Conservation (phyloP, 129 eudicot genomes). For the Rutidosis leptorrhynchoides region DNA sequence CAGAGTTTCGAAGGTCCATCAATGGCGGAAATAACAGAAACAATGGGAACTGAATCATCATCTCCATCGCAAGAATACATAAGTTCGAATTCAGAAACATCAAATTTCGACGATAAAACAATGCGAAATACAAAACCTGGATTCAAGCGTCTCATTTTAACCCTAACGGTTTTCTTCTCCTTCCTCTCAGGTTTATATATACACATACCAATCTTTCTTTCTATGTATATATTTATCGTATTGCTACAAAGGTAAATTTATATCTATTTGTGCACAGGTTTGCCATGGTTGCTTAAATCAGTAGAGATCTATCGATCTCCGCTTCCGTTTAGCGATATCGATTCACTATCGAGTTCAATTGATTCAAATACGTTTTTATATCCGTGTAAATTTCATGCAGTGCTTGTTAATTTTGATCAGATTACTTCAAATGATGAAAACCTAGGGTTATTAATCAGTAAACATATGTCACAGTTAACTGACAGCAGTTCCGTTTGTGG, state of each 20-base stretch:
- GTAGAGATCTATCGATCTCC: slow-evolving; percentile 88
- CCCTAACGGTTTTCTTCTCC: slow-evolving; percentile 68
- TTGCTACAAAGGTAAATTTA: neutral
- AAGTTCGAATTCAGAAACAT: slow-evolving; percentile 6
- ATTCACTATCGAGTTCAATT: slow-evolving; percentile 47
- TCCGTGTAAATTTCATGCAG: slow-evolving; percentile 45
- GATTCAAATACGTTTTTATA: slow-evolving; percentile 50
- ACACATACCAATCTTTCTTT: neutral
- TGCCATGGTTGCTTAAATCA: slow-evolving; percentile 81
- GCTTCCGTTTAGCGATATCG: slow-evolving; percentile 74
- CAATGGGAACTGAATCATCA: slow-evolving; percentile 16
- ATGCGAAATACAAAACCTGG: slow-evolving; percentile 85
- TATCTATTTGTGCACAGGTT: slow-evolving; percentile 35
- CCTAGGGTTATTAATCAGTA: slow-evolving; percentile 46
- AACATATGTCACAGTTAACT: slow-evolving; percentile 46
- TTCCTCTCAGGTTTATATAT: slow-evolving; percentile 56
- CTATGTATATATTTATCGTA: neutral
- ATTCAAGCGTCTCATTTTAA: slow-evolving; percentile 62
- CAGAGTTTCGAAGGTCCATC: slow-evolving; percentile 27
- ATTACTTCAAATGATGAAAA: neutral
- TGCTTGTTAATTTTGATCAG: slow-evolving; percentile 46
- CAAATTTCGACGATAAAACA: slow-evolving; percentile 47
- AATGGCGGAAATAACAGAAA: slow-evolving; percentile 63
- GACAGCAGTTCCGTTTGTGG: slow-evolving; percentile 50
- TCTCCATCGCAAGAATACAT: slow-evolving; percentile 24